Conservation (phyloP, 2,329 filamentous ascomycete species). For the Trichophyton rubrum region DNA sequence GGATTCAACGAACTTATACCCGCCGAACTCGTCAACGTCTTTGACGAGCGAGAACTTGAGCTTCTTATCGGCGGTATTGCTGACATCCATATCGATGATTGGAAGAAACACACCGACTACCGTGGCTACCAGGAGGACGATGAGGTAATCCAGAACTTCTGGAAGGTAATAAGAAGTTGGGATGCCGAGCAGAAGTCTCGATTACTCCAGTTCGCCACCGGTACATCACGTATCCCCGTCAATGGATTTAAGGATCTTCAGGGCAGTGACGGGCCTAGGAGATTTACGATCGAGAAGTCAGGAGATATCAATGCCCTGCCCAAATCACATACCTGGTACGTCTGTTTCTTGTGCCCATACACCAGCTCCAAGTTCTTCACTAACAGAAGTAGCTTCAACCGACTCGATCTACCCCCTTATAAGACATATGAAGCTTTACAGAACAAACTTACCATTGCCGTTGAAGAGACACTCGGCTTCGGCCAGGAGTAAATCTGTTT, state of each 20-base stretch:
- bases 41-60: constrained; percentile 94
- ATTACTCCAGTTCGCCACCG: constrained; percentile 90
- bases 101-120: constrained; percentile 99
- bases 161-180: constrained; percentile 90
- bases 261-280: constrained; percentile 83
- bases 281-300: constrained; percentile 97
- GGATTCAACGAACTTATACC: constrained; percentile 98
- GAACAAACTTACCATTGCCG: constrained; percentile 85
- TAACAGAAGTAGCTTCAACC: constrained; percentile 63
- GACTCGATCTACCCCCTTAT: constrained; percentile 86
- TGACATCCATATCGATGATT: constrained; percentile 99
- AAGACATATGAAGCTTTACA: constrained; percentile 77
- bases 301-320: constrained; percentile 82
- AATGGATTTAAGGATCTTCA: constrained; percentile 99
- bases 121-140: constrained; percentile 96
- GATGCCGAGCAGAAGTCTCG: constrained; percentile 97
- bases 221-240: constrained; percentile 93
- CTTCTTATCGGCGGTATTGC: constrained; percentile 95
- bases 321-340: constrained; percentile 95
- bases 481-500: constrained; percentile 66
- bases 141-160: constrained; percentile 96
- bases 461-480: constrained; percentile 97
- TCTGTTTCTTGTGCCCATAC: constrained; percentile 15
- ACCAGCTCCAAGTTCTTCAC: not conserved
- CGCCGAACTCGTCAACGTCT: constrained; percentile 91